phyloP scores from a whole-genome alignment of 2,329 filamentous ascomycete species.

The Ceratocystis huliohia region DNA sequence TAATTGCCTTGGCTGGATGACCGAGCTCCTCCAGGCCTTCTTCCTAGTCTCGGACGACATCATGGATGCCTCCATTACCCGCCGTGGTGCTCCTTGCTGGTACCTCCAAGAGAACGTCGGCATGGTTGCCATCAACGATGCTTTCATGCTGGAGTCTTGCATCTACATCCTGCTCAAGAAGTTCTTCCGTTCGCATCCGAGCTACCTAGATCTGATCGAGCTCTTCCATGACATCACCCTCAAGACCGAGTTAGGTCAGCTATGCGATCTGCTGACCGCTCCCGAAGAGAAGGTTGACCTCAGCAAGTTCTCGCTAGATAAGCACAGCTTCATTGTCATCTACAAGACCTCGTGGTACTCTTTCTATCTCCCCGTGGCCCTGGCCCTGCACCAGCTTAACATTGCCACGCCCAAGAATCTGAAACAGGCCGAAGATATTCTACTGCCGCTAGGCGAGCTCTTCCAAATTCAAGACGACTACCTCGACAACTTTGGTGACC shows the following conservation, averaged over 20 bases:
- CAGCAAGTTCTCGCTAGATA: constrained; percentile 86
- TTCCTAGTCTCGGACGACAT: constrained; percentile 98
- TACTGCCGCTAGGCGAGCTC: constrained; percentile 96
- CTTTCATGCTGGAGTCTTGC: constrained; percentile 82
- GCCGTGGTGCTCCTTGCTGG: constrained; percentile 91
- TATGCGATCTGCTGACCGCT: constrained; percentile 87
- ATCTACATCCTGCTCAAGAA: constrained; percentile 92
- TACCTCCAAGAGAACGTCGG: constrained; percentile 81
- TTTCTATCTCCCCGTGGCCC: constrained; percentile 92
- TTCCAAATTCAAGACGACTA: constrained; percentile 99
- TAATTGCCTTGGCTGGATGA: constrained; percentile 88
- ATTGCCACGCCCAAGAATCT: constrained; percentile 80
- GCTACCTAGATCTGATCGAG: constrained; percentile 85
- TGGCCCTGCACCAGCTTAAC: constrained; percentile 75
- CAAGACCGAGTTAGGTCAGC: constrained; percentile 91
- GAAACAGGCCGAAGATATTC: constrained; percentile 75
- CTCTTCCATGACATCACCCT: constrained; percentile 90
- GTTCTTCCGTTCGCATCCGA: constrained; percentile 75
- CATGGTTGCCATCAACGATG: constrained; percentile 96
- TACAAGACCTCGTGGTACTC: constrained; percentile 99
- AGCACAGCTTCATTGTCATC: constrained; percentile 96
- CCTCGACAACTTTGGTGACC: constrained; percentile 92
- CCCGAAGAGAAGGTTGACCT: constrained; percentile 89
- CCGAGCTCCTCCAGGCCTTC: constrained; percentile 95
- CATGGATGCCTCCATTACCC: constrained; percentile 93